phyloP scores from a whole-genome alignment of 306 rosid species.

The Cicer arietinum region DNA sequence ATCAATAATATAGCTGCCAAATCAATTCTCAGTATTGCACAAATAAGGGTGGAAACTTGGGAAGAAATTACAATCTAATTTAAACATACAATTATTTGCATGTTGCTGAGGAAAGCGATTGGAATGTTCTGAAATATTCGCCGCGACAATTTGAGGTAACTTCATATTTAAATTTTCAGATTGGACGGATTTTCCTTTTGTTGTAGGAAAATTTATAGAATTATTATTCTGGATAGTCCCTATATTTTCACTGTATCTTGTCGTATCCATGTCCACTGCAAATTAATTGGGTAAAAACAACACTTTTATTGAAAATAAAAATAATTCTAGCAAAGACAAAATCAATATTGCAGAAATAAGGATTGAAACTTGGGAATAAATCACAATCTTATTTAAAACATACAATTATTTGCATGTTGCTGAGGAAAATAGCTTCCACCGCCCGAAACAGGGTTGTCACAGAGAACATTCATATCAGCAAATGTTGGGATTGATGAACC shows the following conservation, averaged over 20 bases:
- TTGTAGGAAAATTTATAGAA: background rate
- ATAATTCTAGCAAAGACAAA: background rate
- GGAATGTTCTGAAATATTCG: slow-evolving; percentile 24
- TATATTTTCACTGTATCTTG: background rate
- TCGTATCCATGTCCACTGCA: background rate
- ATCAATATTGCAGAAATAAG: background rate
- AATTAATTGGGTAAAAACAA: background rate
- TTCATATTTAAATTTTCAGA: slow-evolving; percentile 21
- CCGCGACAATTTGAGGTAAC: slow-evolving; percentile 21
- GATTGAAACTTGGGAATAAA: background rate
- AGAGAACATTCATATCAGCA: slow-evolving; percentile 32
- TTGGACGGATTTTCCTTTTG: background rate
- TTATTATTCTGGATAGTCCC: background rate
- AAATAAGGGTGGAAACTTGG: no score
- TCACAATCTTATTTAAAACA: background rate
- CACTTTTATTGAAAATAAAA: no score
- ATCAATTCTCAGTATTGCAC: no score
- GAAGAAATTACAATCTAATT: no score
- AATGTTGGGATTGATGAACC: slow-evolving; percentile 34
- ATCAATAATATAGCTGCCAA: no score
- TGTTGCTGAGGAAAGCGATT: no score
- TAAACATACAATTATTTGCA: no score
- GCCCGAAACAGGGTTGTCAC: slow-evolving; percentile 20
- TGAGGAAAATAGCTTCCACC: slow-evolving; percentile 30
- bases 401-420: slow-evolving; percentile 47